Evolutionary conservation across 495 filamentous ascomycete species (phyloP).

Genomic region (Penicillium malachiteum): DNA sequence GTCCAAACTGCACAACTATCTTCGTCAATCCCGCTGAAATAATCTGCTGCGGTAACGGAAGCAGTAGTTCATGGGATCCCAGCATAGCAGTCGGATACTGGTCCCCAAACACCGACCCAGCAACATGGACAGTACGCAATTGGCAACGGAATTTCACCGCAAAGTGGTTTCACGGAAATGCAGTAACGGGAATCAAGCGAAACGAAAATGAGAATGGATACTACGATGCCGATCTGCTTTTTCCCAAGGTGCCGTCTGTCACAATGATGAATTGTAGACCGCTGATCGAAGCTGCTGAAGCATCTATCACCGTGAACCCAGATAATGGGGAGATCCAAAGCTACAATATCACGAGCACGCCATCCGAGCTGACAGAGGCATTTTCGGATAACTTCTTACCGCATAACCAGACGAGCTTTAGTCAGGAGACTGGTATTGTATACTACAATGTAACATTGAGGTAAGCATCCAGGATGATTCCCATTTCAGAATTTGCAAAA

Average conservation of each 20-base stretch:
- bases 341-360: slow-evolving; percentile 23
- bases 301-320: slow-evolving; percentile 29
- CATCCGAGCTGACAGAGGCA: slow-evolving; percentile 19
- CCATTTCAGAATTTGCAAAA: no score
- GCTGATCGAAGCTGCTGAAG: slow-evolving; percentile 32
- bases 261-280: slow-evolving; percentile 34
- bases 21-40: slow-evolving; percentile 23
- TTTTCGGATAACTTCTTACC: slow-evolving; percentile 29
- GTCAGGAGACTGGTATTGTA: no score
- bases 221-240: slow-evolving; percentile 19
- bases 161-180: slow-evolving; percentile 31
- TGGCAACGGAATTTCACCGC: slow-evolving; percentile 32
- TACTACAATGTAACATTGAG: slow-evolving; percentile 23
- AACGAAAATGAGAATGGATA: neutral
- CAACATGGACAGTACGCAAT: slow-evolving; percentile 1
- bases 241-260: slow-evolving; percentile 17
- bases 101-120: slow-evolving; percentile 18
- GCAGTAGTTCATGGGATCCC: slow-evolving; percentile 6
- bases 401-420: no score
- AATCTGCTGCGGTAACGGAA: slow-evolving; percentile 32
- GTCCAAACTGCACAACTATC: slow-evolving; percentile 19
- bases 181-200: slow-evolving; percentile 8
- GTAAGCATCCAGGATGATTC: no score
- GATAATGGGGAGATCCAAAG: slow-evolving; percentile 26
- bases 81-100: slow-evolving; percentile 29